These are phyloP conservation scores for Leucaena leucocephala DNA, from an alignment of 306 rosid genomes.

Conservation along the genomic window DNA sequence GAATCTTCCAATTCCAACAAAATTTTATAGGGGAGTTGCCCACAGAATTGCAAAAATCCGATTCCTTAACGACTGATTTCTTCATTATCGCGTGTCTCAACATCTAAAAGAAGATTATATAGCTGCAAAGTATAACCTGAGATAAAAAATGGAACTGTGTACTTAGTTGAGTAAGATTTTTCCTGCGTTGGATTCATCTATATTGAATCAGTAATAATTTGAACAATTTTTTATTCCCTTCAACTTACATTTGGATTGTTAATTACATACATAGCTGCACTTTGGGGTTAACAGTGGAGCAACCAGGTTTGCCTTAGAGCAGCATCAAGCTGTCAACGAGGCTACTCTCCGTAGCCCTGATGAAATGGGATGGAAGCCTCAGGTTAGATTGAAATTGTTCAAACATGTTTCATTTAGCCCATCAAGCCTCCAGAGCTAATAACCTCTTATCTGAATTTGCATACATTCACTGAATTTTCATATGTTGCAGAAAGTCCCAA, in stretches of 20 bases:
- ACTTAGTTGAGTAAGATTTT: constrained; percentile 15
- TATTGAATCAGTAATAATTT: constrained; percentile 20
- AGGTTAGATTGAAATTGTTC: constrained; percentile 49
- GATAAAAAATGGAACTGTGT: not conserved
- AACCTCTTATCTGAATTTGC: constrained; percentile 13
- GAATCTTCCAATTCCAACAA: constrained; percentile 64
- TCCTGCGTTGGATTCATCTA: constrained; percentile 8
- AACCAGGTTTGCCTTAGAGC: constrained; percentile 86
- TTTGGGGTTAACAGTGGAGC: constrained; percentile 98
- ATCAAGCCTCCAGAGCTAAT: constrained; percentile 19
- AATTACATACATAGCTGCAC: constrained; percentile 63
- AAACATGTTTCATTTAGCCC: constrained; percentile 23
- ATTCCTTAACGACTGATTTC: constrained; percentile 14
- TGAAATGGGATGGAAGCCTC: constrained; percentile 99
- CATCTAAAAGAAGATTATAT: not conserved
- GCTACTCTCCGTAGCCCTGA: constrained; percentile 98
- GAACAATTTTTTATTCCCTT: constrained; percentile 1
- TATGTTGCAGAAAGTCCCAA: constrained; percentile 81
- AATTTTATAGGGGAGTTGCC: constrained; percentile 72
- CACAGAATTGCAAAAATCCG: not conserved
- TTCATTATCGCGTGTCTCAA: not conserved
- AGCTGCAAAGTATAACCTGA: not conserved
- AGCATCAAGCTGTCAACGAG: constrained; percentile 94
- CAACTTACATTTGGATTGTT: constrained; percentile 16
- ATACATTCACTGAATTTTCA: constrained; percentile 30